Base-by-base conservation (phyloP, 495 filamentous ascomycete species). In the Penicillium goetzii region DNA sequence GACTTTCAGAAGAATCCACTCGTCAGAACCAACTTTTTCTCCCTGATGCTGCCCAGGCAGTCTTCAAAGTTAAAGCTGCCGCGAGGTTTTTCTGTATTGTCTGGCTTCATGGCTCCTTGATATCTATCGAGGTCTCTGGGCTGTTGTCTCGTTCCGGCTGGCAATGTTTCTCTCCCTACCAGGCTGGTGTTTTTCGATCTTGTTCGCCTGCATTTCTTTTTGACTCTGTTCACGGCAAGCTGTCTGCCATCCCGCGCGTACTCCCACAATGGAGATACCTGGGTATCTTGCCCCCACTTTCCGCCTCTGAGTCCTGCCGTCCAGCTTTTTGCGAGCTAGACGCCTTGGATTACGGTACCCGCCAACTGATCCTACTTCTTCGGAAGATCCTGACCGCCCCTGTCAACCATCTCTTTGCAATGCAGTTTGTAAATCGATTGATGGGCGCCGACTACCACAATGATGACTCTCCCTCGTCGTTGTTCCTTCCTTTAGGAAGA, bases 321-420 rank as follows among this genome's bases (percentile, higher is more conserved):
- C 45, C 40, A 32, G 60, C 62, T 65, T 74, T 75, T 74, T 75
- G 76, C 72, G 74, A 72, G 59, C 70, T 68, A 68, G 68, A 59
- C 49, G 73, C 78, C 81, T 80, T 68, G 70, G 70, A 77, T 83
- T 80, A 76, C 78, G 82, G 84, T 80, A 85, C 49, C 76, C 74
- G 79, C 83, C 80, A 81, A 19, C 10, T 32, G 21, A 25, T 55
- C 61, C 56, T 79, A 80, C 76, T 69, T 75, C 68, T 17, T 58
- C 40, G 21, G 67, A 71, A 76, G 73, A 69, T 74, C 84, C 81
- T 75, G 86, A 86, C 85, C 89, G 84, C 84, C 84, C 86, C 86
- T 85, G 89, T 92, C 82, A 93, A 85, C 89, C 81, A 83, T 83
- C 83, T 86, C 85, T 86, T 84, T 75, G 74, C 68, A 72, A 76